Conservation (phyloP, 2,329 filamentous ascomycete genomes). For the Calonectria pseudoturangicola region DNA sequence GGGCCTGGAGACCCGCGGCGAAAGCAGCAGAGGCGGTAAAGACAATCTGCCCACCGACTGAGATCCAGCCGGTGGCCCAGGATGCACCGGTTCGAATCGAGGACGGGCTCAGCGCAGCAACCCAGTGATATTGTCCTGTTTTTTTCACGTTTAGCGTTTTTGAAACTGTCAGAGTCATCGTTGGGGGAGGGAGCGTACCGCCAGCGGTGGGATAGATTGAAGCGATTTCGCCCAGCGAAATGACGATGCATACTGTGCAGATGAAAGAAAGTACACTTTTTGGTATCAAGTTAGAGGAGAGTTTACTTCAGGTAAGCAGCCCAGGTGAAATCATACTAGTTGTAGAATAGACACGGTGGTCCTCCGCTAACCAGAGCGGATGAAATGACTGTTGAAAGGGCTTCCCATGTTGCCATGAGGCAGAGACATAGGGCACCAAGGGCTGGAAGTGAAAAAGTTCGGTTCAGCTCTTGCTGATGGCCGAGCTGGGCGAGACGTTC, state of each 20-base stretch:
- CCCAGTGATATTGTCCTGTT: slow-evolving; percentile 67
- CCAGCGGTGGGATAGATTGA: slow-evolving; percentile 61
- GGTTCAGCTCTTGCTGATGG: slow-evolving; percentile 34
- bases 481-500: slow-evolving; percentile 40
- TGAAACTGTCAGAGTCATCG: not conserved
- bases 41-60: slow-evolving; percentile 66
- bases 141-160: not conserved
- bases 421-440: slow-evolving; percentile 32
- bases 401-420: slow-evolving; percentile 39
- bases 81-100: slow-evolving; percentile 35
- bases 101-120: slow-evolving; percentile 58
- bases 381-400: slow-evolving; percentile 34
- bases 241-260: slow-evolving; percentile 62
- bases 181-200: slow-evolving; percentile 44
- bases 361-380: slow-evolving; percentile 30
- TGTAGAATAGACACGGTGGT: slow-evolving; percentile 47
- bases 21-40: slow-evolving; percentile 69
- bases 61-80: slow-evolving; percentile 64
- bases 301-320: too few species aligned
- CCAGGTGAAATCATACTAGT: slow-evolving; percentile 56
- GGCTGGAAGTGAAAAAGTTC: slow-evolving; percentile 36
- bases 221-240: slow-evolving; percentile 63
- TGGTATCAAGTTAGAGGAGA: not conserved
- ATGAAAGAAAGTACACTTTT: slow-evolving; percentile 64
- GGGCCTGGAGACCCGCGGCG: slow-evolving; percentile 65